phyloP scores from a whole-genome alignment of 192 early-diverging fungal species.

The Geranomyces variabilis region DNA sequence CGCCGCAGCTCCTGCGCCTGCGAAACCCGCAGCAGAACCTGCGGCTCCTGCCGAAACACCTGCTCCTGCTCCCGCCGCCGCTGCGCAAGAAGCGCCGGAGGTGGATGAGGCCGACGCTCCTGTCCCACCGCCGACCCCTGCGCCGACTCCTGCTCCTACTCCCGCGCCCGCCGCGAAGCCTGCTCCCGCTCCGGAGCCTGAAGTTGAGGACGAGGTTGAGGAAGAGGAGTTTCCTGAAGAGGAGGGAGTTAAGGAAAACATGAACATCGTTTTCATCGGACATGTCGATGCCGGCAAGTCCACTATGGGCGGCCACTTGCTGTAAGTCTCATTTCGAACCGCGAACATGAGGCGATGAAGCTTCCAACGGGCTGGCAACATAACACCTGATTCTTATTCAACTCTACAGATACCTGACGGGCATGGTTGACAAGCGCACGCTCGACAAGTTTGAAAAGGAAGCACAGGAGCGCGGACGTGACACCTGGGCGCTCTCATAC shows the following conservation, averaged over 20 bases:
- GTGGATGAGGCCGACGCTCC: not conserved
- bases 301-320: conserved; percentile 96
- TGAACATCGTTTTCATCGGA: conserved; percentile 98
- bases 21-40: conserved; percentile 7
- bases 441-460: conserved; percentile 99
- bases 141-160: conserved; percentile 39
- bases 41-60: not conserved
- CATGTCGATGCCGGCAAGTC: conserved; percentile 98
- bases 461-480: conserved; percentile 95
- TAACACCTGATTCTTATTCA: not conserved
- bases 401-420: conserved; percentile 74
- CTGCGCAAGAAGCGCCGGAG: not conserved
- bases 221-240: conserved; percentile 25
- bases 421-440: conserved; percentile 99
- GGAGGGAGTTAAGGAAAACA: conserved; percentile 76
- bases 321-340: conserved; percentile 65
- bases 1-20: not conserved
- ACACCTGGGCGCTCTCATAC: conserved; percentile 99
- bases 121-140: conserved; percentile 39
- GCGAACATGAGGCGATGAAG: not conserved
- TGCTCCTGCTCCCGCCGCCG: not conserved
- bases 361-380: not conserved
- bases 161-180: conserved; percentile 22
- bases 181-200: conserved; percentile 39
- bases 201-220: conserved; percentile 32